Conservation (phyloP, 1,139 yeast species). For the Hyphopichia wangnamkhiaoensis region DNA sequence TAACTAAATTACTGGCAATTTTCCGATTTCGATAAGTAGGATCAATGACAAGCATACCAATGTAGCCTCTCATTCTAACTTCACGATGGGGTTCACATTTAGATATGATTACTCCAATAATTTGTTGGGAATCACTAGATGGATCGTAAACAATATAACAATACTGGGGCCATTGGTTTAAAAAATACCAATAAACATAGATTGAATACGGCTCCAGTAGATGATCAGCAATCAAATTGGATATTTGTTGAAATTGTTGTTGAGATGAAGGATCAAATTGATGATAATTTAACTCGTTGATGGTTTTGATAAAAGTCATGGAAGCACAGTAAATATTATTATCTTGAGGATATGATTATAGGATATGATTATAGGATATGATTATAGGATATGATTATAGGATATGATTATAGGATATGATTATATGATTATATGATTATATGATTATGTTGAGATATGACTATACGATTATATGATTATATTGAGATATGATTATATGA, state of each 20-base stretch:
- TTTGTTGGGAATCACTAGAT: slow-evolving; percentile 6
- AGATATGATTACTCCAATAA: slow-evolving; percentile 83
- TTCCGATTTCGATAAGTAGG: slow-evolving; percentile 72
- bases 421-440: no score
- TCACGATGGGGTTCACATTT: slow-evolving; percentile 79
- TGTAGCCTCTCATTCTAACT: slow-evolving; percentile 78
- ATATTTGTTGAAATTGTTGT: slow-evolving; percentile 33
- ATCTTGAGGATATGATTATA: no score
- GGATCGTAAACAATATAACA: slow-evolving; percentile 37
- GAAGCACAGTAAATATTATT: no score
- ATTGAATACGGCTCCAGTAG: slow-evolving; percentile 50
- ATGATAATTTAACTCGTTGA: slow-evolving; percentile 21
- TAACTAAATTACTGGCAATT: slow-evolving; percentile 73
- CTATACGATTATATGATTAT: no score
- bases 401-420: no score
- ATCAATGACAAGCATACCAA: slow-evolving; percentile 93
- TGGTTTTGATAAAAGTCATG: slow-evolving; percentile 6
- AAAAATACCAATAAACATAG: slow-evolving; percentile 51
- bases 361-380: no score
- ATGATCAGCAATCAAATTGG: slow-evolving; percentile 34
- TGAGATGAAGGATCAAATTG: slow-evolving; percentile 23
- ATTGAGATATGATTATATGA: no score
- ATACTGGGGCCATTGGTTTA: slow-evolving; percentile 49
- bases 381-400: no score
- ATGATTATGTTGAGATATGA: no score